Evolutionary conservation across 179 eudicot genomes (phyloP).

Genomic region (Actinidia polygama): DNA sequence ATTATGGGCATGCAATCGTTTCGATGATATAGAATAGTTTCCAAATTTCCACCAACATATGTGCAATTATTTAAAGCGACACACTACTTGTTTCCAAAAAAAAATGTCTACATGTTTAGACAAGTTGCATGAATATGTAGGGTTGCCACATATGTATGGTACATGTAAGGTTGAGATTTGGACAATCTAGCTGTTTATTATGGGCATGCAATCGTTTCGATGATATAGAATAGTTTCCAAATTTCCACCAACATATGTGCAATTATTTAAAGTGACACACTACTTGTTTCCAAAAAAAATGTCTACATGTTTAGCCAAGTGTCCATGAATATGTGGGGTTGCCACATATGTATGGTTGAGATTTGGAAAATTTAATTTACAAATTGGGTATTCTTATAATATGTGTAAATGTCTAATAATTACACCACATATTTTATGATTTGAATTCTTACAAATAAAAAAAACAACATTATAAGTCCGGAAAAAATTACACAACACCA

Average conservation of each 20-base stretch:
- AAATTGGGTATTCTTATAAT: too few species aligned
- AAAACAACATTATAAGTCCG: too few species aligned
- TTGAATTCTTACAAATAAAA: too few species aligned
- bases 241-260: neutral
- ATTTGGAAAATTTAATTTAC: too few species aligned
- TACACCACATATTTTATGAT: too few species aligned
- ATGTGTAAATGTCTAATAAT: too few species aligned
- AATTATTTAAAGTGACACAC: neutral
- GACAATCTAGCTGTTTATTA: neutral
- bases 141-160: neutral
- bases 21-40: neutral
- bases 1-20: neutral
- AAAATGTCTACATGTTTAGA: neutral
- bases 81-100: neutral
- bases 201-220: neutral
- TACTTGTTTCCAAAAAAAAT: too few species aligned
- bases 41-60: neutral
- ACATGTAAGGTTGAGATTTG: too few species aligned
- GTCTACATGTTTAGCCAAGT: neutral
- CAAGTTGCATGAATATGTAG: neutral
- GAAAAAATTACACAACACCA: too few species aligned
- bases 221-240: neutral
- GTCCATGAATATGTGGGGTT: neutral
- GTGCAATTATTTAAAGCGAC: too few species aligned
- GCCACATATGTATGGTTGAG: too few species aligned